Evolutionary conservation across 225 moss, liverwort and hornwort species (phyloP).

Genomic region (Polytrichum commune): DNA sequence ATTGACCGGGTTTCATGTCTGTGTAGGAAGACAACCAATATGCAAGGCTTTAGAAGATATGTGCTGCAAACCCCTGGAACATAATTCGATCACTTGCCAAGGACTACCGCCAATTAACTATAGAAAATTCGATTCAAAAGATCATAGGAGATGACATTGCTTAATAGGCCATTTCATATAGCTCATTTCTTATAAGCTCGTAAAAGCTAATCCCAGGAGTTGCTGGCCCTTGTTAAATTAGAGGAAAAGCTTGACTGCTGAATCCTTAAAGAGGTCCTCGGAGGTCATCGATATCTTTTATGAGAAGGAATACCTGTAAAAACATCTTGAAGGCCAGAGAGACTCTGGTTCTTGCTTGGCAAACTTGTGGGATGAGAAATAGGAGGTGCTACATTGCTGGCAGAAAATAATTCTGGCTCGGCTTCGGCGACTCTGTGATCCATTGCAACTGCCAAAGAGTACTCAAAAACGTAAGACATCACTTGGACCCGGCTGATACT

Average conservation of each 20-base stretch:
- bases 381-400: neutral
- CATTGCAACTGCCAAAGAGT: constrained; percentile 18
- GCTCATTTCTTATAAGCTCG: neutral
- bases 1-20: constrained; percentile 18
- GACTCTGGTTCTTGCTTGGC: neutral
- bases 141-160: neutral
- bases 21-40: neutral
- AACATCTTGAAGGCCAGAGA: constrained; percentile 7
- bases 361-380: neutral
- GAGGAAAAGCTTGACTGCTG: too few species aligned
- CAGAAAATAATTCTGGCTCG: neutral
- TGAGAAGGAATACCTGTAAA: constrained; percentile 11
- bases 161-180: neutral
- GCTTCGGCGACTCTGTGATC: neutral
- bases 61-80: neutral
- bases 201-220: too few species aligned
- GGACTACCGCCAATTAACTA: too few species aligned
- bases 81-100: too few species aligned
- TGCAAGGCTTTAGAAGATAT: neutral
- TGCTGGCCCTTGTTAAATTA: too few species aligned
- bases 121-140: neutral
- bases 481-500: too few species aligned
- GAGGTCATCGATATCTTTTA: neutral
- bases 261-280: too few species aligned
- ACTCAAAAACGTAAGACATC: too few species aligned